phyloP scores from a whole-genome alignment of 2,329 filamentous ascomycete species.

The Mariannaea sp. region DNA sequence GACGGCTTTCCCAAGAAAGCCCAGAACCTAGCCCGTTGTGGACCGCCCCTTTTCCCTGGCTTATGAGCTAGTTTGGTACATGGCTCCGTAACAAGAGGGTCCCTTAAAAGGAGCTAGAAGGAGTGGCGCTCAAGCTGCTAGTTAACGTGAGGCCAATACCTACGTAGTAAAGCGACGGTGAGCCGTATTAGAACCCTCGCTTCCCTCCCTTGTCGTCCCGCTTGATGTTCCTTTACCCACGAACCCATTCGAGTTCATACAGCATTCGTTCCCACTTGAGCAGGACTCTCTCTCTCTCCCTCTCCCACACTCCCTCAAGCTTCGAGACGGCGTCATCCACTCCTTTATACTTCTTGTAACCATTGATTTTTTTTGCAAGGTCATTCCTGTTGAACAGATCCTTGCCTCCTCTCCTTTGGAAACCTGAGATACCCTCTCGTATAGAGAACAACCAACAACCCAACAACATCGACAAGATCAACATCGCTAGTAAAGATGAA shows the following conservation, averaged over 20 bases:
- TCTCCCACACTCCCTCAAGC: conserved; percentile 33
- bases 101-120: conserved; percentile 24
- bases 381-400: conserved; percentile 39
- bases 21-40: conserved; percentile 12
- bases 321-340: conserved; percentile 30
- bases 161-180: conserved; percentile 32
- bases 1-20: conserved; percentile 1
- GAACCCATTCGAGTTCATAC: conserved; percentile 36
- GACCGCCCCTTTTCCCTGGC: conserved; percentile 6
- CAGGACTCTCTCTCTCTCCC: conserved; percentile 33
- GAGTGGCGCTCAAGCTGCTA: conserved; percentile 22
- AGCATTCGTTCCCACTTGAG: conserved; percentile 38
- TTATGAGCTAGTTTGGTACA: background rate
- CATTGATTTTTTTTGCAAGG: conserved; percentile 28
- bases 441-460: conserved; percentile 11
- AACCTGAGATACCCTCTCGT: conserved; percentile 33
- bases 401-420: conserved; percentile 30
- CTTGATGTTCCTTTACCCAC: conserved; percentile 31
- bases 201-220: conserved; percentile 28
- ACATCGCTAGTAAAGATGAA: conserved; percentile 47
- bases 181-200: conserved; percentile 33
- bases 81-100: conserved; percentile 9
- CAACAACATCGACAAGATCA: conserved; percentile 24
- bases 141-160: conserved; percentile 30
- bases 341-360: conserved; percentile 28